Base-by-base conservation (phyloP, 345 rosid species). In the Eucalyptus rudis region DNA sequence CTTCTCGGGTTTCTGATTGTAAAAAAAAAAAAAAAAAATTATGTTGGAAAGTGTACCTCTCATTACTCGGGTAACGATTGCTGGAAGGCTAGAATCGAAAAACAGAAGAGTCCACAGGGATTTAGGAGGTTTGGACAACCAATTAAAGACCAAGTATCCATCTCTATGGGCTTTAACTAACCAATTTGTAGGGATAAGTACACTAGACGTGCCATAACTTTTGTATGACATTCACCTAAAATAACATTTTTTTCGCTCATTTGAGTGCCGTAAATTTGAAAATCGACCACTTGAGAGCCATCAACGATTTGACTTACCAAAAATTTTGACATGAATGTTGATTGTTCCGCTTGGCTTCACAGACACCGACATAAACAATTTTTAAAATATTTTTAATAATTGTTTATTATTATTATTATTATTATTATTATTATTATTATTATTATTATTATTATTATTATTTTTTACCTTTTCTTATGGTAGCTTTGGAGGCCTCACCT, bases 141-240 rank as follows among this genome's bases (percentile, higher is more conserved):
- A 62, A 62, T 13, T 27, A 62, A 62, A 29, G 33, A n/a, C n/a
- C 33, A 29, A n/a, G 5, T 29, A 13, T 29, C 71, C 4, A 29
- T 62, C 71, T 12, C 2, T 62, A 62, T 62, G 33, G 8, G 33
- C 71, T 29, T 62, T 62, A 62, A 62, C 71, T n/a, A 29, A 62
- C 1, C 16, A 62, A 62, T 62, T 0, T 62, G 0, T 0, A 52
- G 56, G 9, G 56, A 52, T 52, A 52, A 17, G 24, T 52, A 52
- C 56, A 51, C 7, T 15, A 50, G 0, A 1, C 0, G 22, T 52
- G 0, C 9, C 4, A 0, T 52, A 52, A 52, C 0, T 52, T 52
- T 52, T 52, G 22, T 17, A 52, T 1, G 22, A 17, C 24, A n/a
- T n/a, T n/a, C n/a, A n/a, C n/a, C n/a, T n/a, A n/a, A n/a, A n/a